Conservation (phyloP, 2,329 filamentous ascomycete genomes). For the Ciborinia camelliae region DNA sequence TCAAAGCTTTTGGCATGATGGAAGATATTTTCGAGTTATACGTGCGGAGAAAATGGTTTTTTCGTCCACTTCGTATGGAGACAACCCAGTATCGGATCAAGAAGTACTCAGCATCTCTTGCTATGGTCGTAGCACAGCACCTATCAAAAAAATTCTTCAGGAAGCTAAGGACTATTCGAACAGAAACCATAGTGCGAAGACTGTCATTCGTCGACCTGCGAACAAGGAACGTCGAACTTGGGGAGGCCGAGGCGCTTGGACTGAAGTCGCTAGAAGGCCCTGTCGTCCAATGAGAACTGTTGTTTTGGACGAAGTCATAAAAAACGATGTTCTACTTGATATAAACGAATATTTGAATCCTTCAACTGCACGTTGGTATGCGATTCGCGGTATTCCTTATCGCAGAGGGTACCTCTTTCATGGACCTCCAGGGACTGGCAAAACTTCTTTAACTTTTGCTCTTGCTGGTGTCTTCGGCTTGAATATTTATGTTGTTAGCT, state of each 20-base stretch:
- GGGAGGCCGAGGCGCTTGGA: conserved; percentile 48
- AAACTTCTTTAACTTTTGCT: conserved; percentile 65
- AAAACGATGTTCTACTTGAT: conserved; percentile 63
- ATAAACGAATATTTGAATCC: conserved; percentile 78
- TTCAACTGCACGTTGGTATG: conserved; percentile 67
- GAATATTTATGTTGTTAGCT: conserved; percentile 61
- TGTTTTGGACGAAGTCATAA: conserved; percentile 65
- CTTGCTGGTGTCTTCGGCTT: conserved; percentile 64
- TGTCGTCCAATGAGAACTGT: conserved; percentile 72
- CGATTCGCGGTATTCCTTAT: conserved; percentile 70
- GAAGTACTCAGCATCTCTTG: conserved; percentile 54
- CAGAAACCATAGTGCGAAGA: conserved; percentile 52
- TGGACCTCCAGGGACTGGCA: conserved; percentile 71
- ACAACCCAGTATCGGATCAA: conserved; percentile 46
- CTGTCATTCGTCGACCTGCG: conserved; percentile 54
- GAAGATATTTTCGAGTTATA: conserved; percentile 48
- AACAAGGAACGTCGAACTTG: conserved; percentile 47
- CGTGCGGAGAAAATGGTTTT: conserved; percentile 30
- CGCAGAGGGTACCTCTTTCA: conserved; percentile 75
- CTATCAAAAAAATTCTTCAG: conserved; percentile 54
- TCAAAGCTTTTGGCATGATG: conserved; percentile 53
- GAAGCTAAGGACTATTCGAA: conserved; percentile 53
- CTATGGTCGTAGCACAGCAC: conserved; percentile 48
- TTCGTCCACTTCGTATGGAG: conserved; percentile 23
- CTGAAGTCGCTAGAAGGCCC: conserved; percentile 58